A percentile compares a stretch with the other conserved stretches of the same genome.
Conservation (phyloP, 225 moss, liverwort and hornwort species). For the Takakia lepidozioides region DNA sequence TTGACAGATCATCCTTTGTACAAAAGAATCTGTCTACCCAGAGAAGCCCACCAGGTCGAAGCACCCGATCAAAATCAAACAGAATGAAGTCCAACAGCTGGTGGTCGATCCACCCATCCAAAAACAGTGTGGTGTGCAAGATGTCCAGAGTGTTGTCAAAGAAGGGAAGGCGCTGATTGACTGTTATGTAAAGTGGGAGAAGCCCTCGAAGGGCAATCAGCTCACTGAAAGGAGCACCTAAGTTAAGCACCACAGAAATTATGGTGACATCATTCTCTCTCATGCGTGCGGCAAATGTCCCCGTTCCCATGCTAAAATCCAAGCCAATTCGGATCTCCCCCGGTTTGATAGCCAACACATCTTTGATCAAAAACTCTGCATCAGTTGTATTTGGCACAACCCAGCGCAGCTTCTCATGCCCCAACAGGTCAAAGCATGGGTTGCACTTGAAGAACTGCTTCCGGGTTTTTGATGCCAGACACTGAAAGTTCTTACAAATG, state of each 20-base stretch:
- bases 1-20: conserved; percentile 42
- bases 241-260: conserved; percentile 47
- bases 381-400: conserved; percentile 32
- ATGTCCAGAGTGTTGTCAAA: conserved; percentile 74
- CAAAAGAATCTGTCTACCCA: conserved; percentile 72
- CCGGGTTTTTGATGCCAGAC: too few species aligned
- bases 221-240: conserved; percentile 70
- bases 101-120: conserved; percentile 64
- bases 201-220: conserved; percentile 61
- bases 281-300: conserved; percentile 71
- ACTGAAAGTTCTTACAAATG: too few species aligned
- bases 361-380: conserved; percentile 55
- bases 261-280: conserved; percentile 56
- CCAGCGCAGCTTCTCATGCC: conserved; percentile 56
- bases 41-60: conserved; percentile 57
- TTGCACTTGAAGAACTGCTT: conserved; percentile 68
- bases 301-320: conserved; percentile 54
- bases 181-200: conserved; percentile 58
- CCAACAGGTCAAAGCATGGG: conserved; percentile 55
- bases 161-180: conserved; percentile 70
- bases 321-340: conserved; percentile 56
- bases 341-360: conserved; percentile 53
- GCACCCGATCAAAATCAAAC: conserved; percentile 56
- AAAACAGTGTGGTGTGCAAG: conserved; percentile 46
- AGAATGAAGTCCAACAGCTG: conserved; percentile 64